phyloP scores from a whole-genome alignment of 257 asterid species.

The Solanum chiquidenum region DNA sequence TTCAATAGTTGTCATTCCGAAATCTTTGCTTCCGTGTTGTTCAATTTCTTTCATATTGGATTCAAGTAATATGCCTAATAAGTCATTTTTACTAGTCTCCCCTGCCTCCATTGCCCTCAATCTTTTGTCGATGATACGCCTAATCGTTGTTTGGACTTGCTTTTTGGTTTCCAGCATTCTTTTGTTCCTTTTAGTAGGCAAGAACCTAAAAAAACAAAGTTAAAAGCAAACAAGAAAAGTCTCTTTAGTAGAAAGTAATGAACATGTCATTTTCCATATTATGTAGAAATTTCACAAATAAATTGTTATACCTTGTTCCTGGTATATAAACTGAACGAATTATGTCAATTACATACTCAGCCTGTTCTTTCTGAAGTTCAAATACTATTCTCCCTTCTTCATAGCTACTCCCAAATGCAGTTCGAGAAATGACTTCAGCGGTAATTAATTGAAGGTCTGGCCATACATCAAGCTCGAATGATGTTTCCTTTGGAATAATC shows the following conservation, averaged over 20 bases:
- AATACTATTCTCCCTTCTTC: conserved; percentile 39
- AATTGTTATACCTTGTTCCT: conserved; percentile 24
- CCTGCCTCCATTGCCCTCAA: conserved; percentile 25
- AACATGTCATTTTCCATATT: neutral
- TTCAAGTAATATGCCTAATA: conserved; percentile 31
- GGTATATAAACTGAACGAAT: conserved; percentile 22
- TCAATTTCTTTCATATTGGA: conserved; percentile 30
- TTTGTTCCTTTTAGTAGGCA: conserved; percentile 32
- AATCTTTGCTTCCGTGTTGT: conserved; percentile 12
- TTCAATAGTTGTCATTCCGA: conserved; percentile 7
- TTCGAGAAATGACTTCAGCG: conserved; percentile 31
- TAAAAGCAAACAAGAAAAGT: neutral
- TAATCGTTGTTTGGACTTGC: conserved; percentile 9
- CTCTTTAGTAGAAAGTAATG: neutral
- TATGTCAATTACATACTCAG: conserved; percentile 9
- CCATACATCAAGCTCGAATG: conserved; percentile 32
- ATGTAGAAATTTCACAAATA: neutral
- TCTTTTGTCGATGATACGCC: conserved; percentile 19
- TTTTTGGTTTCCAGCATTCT: conserved; percentile 23
- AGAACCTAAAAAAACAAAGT: conserved; percentile 9
- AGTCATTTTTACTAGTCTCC: conserved; percentile 20
- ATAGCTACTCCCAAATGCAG: conserved; percentile 43
- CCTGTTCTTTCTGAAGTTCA: conserved; percentile 31
- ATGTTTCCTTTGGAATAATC: conserved; percentile 5
- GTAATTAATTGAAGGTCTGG: conserved; percentile 25